phyloP scores from a whole-genome alignment of 2,329 filamentous ascomycete species.

The Coniochaeta ligniaria region DNA sequence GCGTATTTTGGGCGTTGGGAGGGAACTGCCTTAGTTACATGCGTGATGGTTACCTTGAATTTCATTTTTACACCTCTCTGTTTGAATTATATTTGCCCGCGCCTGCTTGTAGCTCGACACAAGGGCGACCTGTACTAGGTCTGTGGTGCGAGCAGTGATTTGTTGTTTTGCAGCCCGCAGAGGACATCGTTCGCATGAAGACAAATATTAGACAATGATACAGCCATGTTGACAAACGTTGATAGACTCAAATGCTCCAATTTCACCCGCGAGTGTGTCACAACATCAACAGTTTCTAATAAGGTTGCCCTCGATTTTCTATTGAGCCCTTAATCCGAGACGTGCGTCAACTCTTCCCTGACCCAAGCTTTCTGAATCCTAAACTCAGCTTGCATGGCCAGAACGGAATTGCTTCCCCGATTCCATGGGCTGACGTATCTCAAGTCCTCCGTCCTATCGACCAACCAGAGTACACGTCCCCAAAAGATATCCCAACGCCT shows the following conservation, averaged over 20 bases:
- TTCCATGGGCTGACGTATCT: too few relatives aligned
- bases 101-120: not conserved
- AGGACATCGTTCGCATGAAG: too few relatives aligned
- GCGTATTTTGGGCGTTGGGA: not conserved
- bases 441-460: too few relatives aligned
- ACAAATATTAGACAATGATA: too few relatives aligned
- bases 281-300: not conserved
- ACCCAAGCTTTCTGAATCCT: too few relatives aligned
- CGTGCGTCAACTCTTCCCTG: too few relatives aligned
- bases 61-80: not conserved
- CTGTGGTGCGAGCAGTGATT: not conserved
- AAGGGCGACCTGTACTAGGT: not conserved
- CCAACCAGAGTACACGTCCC: too few relatives aligned
- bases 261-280: not conserved
- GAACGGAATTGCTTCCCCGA: too few relatives aligned
- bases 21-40: not conserved
- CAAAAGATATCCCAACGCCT: not conserved
- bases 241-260: not conserved
- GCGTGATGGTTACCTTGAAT: not conserved
- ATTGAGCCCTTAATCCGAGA: too few relatives aligned
- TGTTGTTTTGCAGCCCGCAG: not conserved
- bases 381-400: not conserved
- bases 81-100: constrained; percentile 4
- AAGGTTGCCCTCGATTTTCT: not conserved
- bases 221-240: too few relatives aligned